Conservation (phyloP, 345 rosid genomes). For the Hypericum perforatum region DNA sequence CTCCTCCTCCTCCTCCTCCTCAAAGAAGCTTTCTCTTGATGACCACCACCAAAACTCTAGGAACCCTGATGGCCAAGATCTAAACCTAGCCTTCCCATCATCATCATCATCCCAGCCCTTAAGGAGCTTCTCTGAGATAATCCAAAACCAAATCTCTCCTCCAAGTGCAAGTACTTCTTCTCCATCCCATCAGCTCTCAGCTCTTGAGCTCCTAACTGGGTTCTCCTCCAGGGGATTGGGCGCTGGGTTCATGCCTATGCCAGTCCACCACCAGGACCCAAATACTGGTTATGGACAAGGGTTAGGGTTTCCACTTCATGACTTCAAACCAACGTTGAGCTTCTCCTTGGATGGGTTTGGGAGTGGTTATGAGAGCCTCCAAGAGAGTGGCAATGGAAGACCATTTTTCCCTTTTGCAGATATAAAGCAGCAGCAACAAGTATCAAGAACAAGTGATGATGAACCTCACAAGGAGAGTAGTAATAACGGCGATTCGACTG, state of each 20-base stretch:
- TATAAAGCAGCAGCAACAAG: conserved; percentile 38
- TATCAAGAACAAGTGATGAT: too few relatives aligned
- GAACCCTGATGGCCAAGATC: conserved; percentile 63
- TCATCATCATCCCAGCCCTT: conserved; percentile 25
- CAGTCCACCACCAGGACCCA: conserved; percentile 40
- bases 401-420: conserved; percentile 88
- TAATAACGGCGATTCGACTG: conserved; percentile 39
- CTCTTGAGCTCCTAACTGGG: conserved; percentile 74
- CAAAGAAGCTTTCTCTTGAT: too few relatives aligned
- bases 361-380: conserved; percentile 39
- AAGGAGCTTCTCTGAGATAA: conserved; percentile 50
- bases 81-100: conserved; percentile 57
- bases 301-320: conserved; percentile 62
- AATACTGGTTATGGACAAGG: conserved; percentile 37
- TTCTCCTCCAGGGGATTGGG: too few relatives aligned
- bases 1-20: too few relatives aligned
- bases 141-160: conserved; percentile 34
- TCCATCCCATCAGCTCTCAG: conserved; percentile 31
- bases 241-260: conserved; percentile 42
- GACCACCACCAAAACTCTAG: conserved; percentile 44
- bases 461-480: conserved; percentile 32
- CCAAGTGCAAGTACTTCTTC: conserved; percentile 15
- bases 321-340: conserved; percentile 66
- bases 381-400: conserved; percentile 42
- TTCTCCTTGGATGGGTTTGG: conserved; percentile 76